A percentile compares a stretch with the other conserved stretches of the same genome.
phyloP scores from a whole-genome alignment of 1,284 basidiomycete species.

The Neolentinus lepideus region DNA sequence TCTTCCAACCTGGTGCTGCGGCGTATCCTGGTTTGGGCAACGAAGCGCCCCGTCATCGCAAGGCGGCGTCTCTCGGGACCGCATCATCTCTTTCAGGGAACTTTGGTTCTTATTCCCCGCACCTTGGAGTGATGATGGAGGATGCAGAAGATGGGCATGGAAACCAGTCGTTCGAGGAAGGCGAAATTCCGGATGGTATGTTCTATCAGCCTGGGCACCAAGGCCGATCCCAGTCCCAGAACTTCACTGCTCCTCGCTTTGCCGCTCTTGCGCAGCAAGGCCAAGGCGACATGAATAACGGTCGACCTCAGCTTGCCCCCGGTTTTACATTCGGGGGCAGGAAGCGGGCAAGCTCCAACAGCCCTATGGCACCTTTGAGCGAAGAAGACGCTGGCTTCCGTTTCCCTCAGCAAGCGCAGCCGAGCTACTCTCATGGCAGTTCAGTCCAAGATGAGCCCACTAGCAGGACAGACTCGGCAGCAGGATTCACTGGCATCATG shows the following conservation, averaged over 20 bases:
- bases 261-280: conserved; percentile 74
- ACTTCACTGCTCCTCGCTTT: conserved; percentile 82
- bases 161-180: conserved; percentile 55
- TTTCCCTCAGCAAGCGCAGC: conserved; percentile 66
- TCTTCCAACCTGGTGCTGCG: conserved; percentile 62
- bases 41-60: conserved; percentile 66
- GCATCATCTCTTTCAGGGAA: conserved; percentile 47
- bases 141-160: conserved; percentile 57
- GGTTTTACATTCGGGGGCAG: conserved; percentile 83
- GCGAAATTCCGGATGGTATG: conserved; percentile 60
- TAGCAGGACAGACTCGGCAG: conserved; percentile 40
- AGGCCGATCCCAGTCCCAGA: conserved; percentile 68
- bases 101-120: conserved; percentile 65
- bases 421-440: conserved; percentile 31
- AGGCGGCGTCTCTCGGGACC: conserved; percentile 66
- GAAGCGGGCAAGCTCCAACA: conserved; percentile 34
- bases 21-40: conserved; percentile 41
- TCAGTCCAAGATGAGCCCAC: conserved; percentile 42
- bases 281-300: conserved; percentile 68
- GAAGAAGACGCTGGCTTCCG: conserved; percentile 78
- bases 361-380: conserved; percentile 61
- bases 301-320: conserved; percentile 85
- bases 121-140: conserved; percentile 76
- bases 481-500: conserved; percentile 66
- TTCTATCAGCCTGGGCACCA: conserved; percentile 52